Evolutionary conservation across 257 asterid genomes (phyloP).

Genomic region (Salvia splendens): DNA sequence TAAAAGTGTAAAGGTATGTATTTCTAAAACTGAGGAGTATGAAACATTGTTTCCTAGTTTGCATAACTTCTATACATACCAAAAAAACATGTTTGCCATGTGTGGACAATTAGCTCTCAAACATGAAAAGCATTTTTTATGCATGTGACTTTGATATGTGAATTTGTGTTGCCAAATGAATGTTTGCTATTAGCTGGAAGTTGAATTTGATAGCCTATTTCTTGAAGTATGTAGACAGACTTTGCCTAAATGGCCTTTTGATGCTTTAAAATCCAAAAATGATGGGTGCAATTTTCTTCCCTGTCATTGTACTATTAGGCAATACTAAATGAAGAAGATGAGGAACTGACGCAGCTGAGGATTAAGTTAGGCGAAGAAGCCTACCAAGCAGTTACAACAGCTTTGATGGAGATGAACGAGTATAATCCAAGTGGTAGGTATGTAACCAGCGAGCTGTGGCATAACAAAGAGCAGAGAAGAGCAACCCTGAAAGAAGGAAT

Average conservation of each 20-base stretch:
- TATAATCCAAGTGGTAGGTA: slow-evolving; percentile 54
- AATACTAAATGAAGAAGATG: slow-evolving; percentile 53
- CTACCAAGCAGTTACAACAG: slow-evolving; percentile 55
- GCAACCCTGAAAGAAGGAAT: slow-evolving; percentile 69
- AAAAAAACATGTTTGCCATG: too few relatives aligned
- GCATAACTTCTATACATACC: too few relatives aligned
- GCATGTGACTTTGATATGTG: too few relatives aligned
- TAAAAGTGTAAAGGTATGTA: too few relatives aligned
- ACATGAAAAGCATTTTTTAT: too few relatives aligned
- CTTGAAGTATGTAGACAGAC: neutral
- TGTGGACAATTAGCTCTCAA: too few relatives aligned
- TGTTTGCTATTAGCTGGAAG: too few relatives aligned
- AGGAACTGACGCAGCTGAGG: slow-evolving; percentile 44
- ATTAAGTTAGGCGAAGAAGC: slow-evolving; percentile 49
- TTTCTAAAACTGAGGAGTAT: too few relatives aligned
- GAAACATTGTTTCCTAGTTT: too few relatives aligned
- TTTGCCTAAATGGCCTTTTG: neutral
- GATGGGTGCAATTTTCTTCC: neutral
- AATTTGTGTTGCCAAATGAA: too few relatives aligned
- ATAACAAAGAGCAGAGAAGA: slow-evolving; percentile 41
- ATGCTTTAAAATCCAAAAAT: neutral
- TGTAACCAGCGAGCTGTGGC: slow-evolving; percentile 58
- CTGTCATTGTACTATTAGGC: slow-evolving; percentile 34
- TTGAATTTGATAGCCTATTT: neutral
- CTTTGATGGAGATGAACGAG: slow-evolving; percentile 45